These are phyloP conservation scores for Eimeria necatrix DNA, from an alignment of 169 alveolate genomes.

Conservation along the genomic window DNA sequence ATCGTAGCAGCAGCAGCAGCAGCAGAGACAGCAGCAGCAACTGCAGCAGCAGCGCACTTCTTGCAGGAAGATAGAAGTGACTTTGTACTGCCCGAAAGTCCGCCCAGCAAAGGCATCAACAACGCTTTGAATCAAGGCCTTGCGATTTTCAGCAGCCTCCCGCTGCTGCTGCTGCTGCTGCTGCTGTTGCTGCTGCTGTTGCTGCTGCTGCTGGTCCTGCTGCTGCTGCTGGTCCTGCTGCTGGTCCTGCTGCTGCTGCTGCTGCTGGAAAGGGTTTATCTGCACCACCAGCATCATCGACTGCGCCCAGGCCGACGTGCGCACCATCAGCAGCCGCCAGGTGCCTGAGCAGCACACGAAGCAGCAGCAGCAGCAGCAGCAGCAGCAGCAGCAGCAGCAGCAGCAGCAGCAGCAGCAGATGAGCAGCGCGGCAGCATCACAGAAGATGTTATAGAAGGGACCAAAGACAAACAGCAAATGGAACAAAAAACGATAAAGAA, in stretches of 20 bases:
- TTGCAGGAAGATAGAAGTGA: constrained; percentile 50
- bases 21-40: constrained; percentile 6
- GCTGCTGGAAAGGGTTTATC: constrained; percentile 9
- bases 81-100: constrained; percentile 3
- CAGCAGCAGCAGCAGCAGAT: too few relatives aligned
- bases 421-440: neutral
- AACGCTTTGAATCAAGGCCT: neutral
- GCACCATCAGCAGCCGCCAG: neutral
- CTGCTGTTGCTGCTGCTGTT: neutral
- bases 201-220: neutral
- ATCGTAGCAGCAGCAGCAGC: neutral
- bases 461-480: neutral
- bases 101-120: constrained; percentile 24
- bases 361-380: too few relatives aligned
- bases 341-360: constrained; percentile 1
- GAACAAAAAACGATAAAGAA: neutral
- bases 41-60: constrained; percentile 22
- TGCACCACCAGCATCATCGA: constrained; percentile 25
- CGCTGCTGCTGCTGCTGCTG: neutral
- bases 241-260: constrained; percentile 25
- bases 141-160: neutral
- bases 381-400: neutral
- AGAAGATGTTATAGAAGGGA: neutral
- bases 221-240: neutral
- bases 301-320: neutral